These are phyloP conservation scores for Beauveria caledonica DNA, from an alignment of 2,329 filamentous ascomycete species.

Conservation along the genomic window DNA sequence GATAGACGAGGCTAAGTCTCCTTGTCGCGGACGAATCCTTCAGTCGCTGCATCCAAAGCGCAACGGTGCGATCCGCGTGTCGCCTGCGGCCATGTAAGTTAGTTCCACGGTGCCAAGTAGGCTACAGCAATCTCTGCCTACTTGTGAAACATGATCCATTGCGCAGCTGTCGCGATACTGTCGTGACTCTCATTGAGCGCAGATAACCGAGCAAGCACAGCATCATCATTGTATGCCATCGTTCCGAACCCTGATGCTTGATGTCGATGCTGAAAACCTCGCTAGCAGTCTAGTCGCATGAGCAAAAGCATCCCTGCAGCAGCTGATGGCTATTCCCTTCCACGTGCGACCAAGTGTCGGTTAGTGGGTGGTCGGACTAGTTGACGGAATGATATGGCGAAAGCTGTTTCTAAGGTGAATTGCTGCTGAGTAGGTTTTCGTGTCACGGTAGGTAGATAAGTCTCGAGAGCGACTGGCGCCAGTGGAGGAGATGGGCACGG, in stretches of 20 bases:
- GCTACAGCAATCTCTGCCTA: constrained; percentile 32
- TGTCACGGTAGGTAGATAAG: background rate
- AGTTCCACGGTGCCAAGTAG: constrained; percentile 10
- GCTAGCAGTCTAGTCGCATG: background rate
- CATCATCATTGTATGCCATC: constrained; percentile 96
- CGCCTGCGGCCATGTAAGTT: constrained; percentile 45
- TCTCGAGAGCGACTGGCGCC: background rate
- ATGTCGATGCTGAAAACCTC: constrained; percentile 14
- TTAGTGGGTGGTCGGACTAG: background rate
- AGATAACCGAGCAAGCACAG: constrained; percentile 87
- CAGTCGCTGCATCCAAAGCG: constrained; percentile 83
- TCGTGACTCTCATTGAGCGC: constrained; percentile 96
- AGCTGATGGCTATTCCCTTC: background rate
- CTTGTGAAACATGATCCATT: constrained; percentile 99
- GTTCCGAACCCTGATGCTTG: background rate
- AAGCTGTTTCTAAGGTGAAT: background rate
- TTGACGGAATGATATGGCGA: background rate
- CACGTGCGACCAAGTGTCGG: background rate
- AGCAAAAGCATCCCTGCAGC: background rate
- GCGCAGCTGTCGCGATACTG: constrained; percentile 88
- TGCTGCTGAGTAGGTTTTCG: background rate
- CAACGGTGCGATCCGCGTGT: constrained; percentile 84
- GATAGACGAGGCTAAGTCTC: constrained; percentile 83
- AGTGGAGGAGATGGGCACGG: background rate
- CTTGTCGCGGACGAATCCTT: constrained; percentile 83